Conservation (phyloP, 176 grass and related monocot species). For the Phoenix dactylifera region DNA sequence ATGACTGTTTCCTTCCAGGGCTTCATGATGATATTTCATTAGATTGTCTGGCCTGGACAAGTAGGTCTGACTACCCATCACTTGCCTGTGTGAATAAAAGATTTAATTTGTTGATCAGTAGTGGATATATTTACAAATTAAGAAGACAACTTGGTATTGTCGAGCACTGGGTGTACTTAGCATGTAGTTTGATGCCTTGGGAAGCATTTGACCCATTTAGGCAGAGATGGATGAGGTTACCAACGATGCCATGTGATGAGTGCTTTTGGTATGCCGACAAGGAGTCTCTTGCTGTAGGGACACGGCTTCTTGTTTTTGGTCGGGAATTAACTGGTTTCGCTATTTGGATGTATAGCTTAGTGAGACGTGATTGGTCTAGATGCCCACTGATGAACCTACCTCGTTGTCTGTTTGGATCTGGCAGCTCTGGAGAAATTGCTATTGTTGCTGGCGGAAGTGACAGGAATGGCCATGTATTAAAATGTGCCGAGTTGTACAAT, state of each 20-base stretch:
- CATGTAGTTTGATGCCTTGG: constrained; percentile 85
- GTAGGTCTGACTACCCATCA: constrained; percentile 70
- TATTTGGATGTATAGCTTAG: constrained; percentile 86
- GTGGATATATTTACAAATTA: constrained; percentile 73
- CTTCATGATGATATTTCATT: constrained; percentile 75
- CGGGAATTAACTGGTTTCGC: constrained; percentile 64
- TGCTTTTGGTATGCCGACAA: constrained; percentile 90
- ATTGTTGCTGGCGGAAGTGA: constrained; percentile 83
- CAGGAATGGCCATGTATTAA: constrained; percentile 45
- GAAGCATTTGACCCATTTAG: constrained; percentile 72
- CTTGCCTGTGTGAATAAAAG: constrained; percentile 72
- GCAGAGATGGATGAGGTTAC: constrained; percentile 77
- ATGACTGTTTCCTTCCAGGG: constrained; percentile 61
- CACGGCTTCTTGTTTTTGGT: constrained; percentile 84
- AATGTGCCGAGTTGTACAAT: constrained; percentile 77
- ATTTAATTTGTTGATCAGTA: constrained; percentile 65
- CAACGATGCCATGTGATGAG: constrained; percentile 73
- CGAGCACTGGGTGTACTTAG: constrained; percentile 85
- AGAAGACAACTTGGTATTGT: constrained; percentile 52
- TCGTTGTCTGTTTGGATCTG: constrained; percentile 72
- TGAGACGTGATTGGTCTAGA: constrained; percentile 49
- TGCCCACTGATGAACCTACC: constrained; percentile 71
- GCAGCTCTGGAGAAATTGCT: constrained; percentile 62
- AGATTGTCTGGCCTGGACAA: constrained; percentile 66
- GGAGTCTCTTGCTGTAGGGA: constrained; percentile 89